Conservation (phyloP, 352 stramenopile genomes). For the Thraustochytrium striatum region DNA sequence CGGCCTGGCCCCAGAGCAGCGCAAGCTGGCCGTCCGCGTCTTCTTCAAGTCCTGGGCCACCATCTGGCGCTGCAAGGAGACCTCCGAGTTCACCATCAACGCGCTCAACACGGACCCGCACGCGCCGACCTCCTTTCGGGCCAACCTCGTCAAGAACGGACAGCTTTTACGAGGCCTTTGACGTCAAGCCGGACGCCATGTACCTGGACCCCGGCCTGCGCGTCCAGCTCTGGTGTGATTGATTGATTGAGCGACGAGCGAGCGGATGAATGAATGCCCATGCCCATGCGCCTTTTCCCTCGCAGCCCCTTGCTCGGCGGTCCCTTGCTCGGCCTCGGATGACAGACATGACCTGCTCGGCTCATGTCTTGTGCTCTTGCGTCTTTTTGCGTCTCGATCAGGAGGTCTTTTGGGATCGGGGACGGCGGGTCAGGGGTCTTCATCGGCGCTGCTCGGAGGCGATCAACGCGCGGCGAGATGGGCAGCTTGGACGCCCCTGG, state of each 20-base stretch:
- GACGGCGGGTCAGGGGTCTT: too few species aligned
- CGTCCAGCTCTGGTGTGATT: slow-evolving; percentile 66
- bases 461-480: too few species aligned
- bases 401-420: too few species aligned
- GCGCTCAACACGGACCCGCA: slow-evolving; percentile 69
- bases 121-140: slow-evolving; percentile 64
- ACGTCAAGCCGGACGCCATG: slow-evolving; percentile 61
- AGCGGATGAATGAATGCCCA: background rate
- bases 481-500: too few species aligned
- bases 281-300: slow-evolving; percentile 55
- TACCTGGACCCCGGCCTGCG: slow-evolving; percentile 58
- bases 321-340: too few species aligned
- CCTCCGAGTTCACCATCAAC: slow-evolving; percentile 63
- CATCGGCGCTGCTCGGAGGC: too few species aligned
- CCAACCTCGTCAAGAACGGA: slow-evolving; percentile 67
- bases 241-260: background rate
- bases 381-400: too few species aligned
- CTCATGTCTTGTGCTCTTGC: too few species aligned
- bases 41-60: slow-evolving; percentile 71
- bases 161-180: slow-evolving; percentile 69
- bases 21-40: slow-evolving; percentile 60
- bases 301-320: too few species aligned
- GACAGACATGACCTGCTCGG: too few species aligned
- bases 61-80: slow-evolving; percentile 64
- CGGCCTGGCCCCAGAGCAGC: slow-evolving; percentile 17